Percentiles rank a stretch among this genome's conserved stretches.
phyloP scores from a whole-genome alignment of 2,329 filamentous ascomycete species.

The Ascochyta lentis region DNA sequence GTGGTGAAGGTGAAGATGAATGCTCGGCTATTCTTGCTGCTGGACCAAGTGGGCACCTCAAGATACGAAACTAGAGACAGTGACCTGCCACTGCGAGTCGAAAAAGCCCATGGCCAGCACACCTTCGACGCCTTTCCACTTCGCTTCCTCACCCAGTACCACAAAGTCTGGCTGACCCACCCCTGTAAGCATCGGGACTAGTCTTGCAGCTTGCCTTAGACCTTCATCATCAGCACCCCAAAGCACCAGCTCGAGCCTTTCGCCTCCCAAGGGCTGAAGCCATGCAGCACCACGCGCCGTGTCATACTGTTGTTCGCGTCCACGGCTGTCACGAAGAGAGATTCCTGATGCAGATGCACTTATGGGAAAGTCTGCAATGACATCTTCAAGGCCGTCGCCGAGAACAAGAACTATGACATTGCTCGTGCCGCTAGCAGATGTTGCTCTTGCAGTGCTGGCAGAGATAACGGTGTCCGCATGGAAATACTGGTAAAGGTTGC shows the following conservation, averaged over 20 bases:
- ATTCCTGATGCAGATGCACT: conserved; percentile 23
- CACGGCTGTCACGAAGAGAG: conserved; percentile 31
- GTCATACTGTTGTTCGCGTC: conserved; percentile 25
- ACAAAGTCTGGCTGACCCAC: conserved; percentile 66
- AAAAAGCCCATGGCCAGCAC: conserved; percentile 63
- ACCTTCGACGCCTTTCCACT: conserved; percentile 61
- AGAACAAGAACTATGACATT: conserved; percentile 56
- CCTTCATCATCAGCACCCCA: conserved; percentile 61
- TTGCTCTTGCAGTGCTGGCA: not conserved
- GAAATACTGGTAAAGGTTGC: conserved; percentile 66
- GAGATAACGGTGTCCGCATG: conserved; percentile 58
- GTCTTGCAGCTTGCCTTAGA: conserved; percentile 57
- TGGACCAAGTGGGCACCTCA: not conserved
- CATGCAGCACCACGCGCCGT: conserved; percentile 59
- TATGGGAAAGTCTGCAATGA: conserved; percentile 42
- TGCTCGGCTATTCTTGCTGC: not conserved
- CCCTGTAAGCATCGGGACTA: conserved; percentile 63
- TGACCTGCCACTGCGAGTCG: conserved; percentile 61
- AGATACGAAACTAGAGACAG: conserved; percentile 52
- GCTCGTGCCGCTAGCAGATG: conserved; percentile 32
- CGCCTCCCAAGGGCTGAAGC: conserved; percentile 56
- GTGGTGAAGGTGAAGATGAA: conserved; percentile 7
- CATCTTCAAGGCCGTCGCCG: conserved; percentile 31
- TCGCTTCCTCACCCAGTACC: conserved; percentile 54
- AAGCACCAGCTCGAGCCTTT: conserved; percentile 61